These are phyloP conservation scores for Inga laurina DNA, from an alignment of 306 rosid species.

Conservation along the genomic window DNA sequence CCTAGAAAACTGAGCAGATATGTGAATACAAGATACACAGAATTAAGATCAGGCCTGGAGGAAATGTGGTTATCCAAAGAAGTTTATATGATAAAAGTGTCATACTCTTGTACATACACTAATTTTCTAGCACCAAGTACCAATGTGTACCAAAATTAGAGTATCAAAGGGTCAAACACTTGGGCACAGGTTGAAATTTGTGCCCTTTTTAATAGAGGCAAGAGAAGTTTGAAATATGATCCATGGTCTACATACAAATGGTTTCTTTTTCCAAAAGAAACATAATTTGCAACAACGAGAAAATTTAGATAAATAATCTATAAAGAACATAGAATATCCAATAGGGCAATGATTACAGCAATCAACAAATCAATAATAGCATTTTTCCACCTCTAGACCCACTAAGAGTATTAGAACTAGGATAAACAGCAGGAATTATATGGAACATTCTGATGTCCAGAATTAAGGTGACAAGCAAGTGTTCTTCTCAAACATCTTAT, in stretches of 20 bases:
- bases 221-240: background rate
- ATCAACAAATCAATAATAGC: background rate
- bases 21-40: background rate
- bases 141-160: background rate
- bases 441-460: background rate
- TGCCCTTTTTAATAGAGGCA: background rate
- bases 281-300: background rate
- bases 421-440: background rate
- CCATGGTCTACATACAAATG: background rate
- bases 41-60: background rate
- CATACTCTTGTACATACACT: background rate
- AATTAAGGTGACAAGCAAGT: background rate
- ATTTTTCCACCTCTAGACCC: too few species aligned
- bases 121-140: background rate
- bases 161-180: background rate
- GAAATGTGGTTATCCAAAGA: background rate
- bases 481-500: background rate
- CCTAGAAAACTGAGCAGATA: background rate
- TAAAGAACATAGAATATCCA: background rate
- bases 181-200: background rate
- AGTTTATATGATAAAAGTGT: background rate
- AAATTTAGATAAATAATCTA: background rate
- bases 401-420: too few species aligned
- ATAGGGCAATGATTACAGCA: background rate
- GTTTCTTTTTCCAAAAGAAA: background rate